Percentiles rank a stretch among this genome's conserved stretches.
phyloP scores from a whole-genome alignment of 2,329 filamentous ascomycete genomes.

The Neofusicoccum ribis region DNA sequence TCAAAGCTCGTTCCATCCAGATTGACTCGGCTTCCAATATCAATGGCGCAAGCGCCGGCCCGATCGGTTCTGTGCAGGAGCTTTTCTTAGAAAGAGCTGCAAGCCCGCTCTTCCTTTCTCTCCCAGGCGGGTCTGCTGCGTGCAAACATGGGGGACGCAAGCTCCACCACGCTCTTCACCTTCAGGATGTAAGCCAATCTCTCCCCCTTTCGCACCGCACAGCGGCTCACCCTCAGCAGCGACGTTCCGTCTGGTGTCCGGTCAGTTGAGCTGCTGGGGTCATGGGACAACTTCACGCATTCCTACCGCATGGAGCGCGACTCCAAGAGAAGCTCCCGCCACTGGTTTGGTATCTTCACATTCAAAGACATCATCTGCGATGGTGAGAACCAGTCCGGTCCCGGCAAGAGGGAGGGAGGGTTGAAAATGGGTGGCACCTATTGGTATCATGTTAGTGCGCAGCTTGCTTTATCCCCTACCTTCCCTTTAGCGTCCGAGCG shows the following conservation, averaged over 20 bases:
- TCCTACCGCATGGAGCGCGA: conserved; percentile 82
- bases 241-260: conserved; percentile 49
- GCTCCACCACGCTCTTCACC: conserved; percentile 63
- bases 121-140: background rate
- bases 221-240: conserved; percentile 31
- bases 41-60: conserved; percentile 10
- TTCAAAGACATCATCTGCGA: conserved; percentile 86
- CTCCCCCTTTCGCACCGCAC: conserved; percentile 22
- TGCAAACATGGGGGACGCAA: conserved; percentile 17
- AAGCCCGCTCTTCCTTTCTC: background rate
- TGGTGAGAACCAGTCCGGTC: conserved; percentile 58
- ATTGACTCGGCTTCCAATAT: background rate
- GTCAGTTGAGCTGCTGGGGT: conserved; percentile 80
- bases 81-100: background rate
- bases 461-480: background rate
- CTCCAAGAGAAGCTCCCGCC: conserved; percentile 67
- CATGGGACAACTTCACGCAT: conserved; percentile 90
- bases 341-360: conserved; percentile 85
- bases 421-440: conserved; percentile 92
- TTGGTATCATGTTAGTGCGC: conserved; percentile 82
- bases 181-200: conserved; percentile 49
- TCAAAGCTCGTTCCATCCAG: conserved; percentile 8
- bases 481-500: too few relatives aligned
- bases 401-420: conserved; percentile 68
- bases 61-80: background rate